Evolutionary conservation across 495 filamentous ascomycete genomes (phyloP), one percentile per base, ranked within the genome.

Genomic region (Tetracladium setigerum): DNA sequence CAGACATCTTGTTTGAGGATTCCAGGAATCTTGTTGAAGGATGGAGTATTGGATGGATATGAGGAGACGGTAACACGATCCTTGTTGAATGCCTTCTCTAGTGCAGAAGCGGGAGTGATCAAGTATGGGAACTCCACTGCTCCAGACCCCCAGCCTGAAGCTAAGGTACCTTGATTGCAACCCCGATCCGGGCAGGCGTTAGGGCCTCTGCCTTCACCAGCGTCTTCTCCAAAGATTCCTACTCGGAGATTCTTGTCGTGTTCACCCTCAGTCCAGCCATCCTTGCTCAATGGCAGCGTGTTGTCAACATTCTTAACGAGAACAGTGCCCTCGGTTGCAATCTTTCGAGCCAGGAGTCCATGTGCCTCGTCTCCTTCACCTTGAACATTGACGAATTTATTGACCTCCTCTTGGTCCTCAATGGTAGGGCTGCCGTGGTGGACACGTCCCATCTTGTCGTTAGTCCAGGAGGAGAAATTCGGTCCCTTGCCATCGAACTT

Each of bases 401-500:
- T 95, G 19, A 95, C 87, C 2, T 82, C 72, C 5, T 77, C 77
- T 11, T 58, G 24, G 12, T 74, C 66, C 45, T 76, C 69, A 22
- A 68, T 57, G 27, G 65, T 68, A 10, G 69, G 60, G 48, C 74
- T 90, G 0, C 84, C 86, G 4, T 75, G 73, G 41, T 86, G 77
- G 22, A 83, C 50, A 10, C 79, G 60, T 22, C 86, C 87, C 43
- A 79, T 70, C 42, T 76, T 63, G 1, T 91, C 79, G 45, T 86
- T 63, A 0, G 86, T 90, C 87, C 87, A 96, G 0, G 85, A 89
- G 2, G 87, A 95, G 65, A 96, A 96, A 63, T 94, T 96, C 10
- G 90, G 90, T 2, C 78, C 81, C 7, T 87, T 66, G 8, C 75
- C 77, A 18, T 84, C 76, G 47, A 79, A 86, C 39, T 69, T 75